Evolutionary conservation across 805 yeast species (phyloP).

Genomic region (Wickerhamiella dianesei): DNA sequence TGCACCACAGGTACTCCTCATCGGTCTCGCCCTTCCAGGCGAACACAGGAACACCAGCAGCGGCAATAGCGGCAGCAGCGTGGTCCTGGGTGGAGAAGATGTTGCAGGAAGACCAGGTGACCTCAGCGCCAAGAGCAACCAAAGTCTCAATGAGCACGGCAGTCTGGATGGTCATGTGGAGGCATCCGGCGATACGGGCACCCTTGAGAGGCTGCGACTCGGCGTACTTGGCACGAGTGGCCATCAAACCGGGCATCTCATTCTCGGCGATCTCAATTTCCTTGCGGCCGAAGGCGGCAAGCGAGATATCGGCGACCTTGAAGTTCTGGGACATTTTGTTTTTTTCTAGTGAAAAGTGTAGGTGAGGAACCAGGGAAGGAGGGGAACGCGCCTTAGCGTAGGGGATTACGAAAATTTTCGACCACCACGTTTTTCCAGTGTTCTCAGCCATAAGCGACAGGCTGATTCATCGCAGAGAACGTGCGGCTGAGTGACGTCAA

Average conservation of each 20-base stretch:
- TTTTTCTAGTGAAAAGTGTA: not conserved
- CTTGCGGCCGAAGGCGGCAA: conserved; percentile 99
- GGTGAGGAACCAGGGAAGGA: not conserved
- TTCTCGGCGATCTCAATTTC: conserved; percentile 98
- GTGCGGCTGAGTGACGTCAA: no score
- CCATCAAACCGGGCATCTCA: conserved; percentile 99
- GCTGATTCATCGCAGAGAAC: no score
- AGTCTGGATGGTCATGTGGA: conserved; percentile 99
- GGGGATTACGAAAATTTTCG: not conserved
- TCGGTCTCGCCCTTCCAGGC: conserved; percentile 99
- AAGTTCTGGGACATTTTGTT: conserved; percentile 39
- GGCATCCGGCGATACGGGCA: conserved; percentile 97
- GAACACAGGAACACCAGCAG: conserved; percentile 96
- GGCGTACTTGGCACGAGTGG: conserved; percentile 89
- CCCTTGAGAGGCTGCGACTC: conserved; percentile 89
- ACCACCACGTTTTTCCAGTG: no score
- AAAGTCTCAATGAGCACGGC: conserved; percentile 97
- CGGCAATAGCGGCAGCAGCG: conserved; percentile 99
- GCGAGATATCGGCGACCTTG: conserved; percentile 95
- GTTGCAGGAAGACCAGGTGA: conserved; percentile 99
- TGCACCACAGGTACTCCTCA: conserved; percentile 98
- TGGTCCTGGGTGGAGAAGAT: conserved; percentile 99
- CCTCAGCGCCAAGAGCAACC: conserved; percentile 97
- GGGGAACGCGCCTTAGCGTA: not conserved
- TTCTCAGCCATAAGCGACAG: no score